Evolutionary conservation across 805 yeast genomes (phyloP).

Genomic region (Yarrowia bubula): DNA sequence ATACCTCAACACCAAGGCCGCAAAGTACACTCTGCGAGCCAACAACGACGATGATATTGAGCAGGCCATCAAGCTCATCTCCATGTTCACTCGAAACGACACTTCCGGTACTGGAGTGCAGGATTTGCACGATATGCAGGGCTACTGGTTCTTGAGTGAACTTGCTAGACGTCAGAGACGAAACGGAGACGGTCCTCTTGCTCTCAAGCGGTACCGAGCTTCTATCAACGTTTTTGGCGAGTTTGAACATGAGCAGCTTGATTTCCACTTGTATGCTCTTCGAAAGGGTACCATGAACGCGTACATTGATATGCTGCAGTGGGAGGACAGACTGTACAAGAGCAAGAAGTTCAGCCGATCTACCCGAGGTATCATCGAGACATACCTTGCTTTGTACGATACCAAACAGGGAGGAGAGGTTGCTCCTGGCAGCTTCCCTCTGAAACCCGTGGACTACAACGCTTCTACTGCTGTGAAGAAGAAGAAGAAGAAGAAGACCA

Average conservation of each 20-base stretch:
- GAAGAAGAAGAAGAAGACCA: conserved; percentile 39
- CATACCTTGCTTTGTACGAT: conserved; percentile 49
- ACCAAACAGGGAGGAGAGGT: conserved; percentile 29
- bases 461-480: conserved; percentile 46
- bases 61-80: conserved; percentile 68
- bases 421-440: conserved; percentile 19
- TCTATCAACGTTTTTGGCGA: conserved; percentile 65
- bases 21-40: conserved; percentile 78
- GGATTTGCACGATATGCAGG: conserved; percentile 86
- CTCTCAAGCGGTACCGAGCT: conserved; percentile 74
- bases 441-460: conserved; percentile 46
- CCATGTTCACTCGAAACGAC: conserved; percentile 83
- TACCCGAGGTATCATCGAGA: conserved; percentile 57
- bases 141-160: conserved; percentile 82
- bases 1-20: conserved; percentile 83
- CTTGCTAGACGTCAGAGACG: conserved; percentile 80
- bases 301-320: conserved; percentile 67
- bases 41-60: conserved; percentile 51
- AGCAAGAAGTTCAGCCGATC: conserved; percentile 74
- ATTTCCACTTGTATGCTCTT: conserved; percentile 90
- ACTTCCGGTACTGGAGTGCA: conserved; percentile 77
- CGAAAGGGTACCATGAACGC: conserved; percentile 88
- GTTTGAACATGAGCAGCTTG: conserved; percentile 81
- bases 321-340: conserved; percentile 76
- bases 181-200: conserved; percentile 61